phyloP scores from a whole-genome alignment of 2,329 filamentous ascomycete species.

The Thermomyces lanuginosus region DNA sequence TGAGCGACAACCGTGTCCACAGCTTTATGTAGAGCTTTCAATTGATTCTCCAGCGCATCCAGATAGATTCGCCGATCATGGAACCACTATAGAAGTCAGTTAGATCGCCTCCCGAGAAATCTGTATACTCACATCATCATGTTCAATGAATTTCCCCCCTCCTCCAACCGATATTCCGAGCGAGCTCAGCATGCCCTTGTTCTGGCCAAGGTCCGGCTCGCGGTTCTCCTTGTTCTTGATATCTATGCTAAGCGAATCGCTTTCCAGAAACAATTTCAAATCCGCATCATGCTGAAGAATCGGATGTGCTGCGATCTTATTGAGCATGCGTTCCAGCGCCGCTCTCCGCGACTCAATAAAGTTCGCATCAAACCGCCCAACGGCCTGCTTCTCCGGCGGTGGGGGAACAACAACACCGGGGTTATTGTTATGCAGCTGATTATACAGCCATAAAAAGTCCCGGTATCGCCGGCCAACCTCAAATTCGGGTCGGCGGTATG shows the following conservation, averaged over 20 bases:
- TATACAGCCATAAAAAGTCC: conserved; percentile 97
- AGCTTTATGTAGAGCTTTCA: conserved; percentile 78
- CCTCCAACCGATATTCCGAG: conserved; percentile 64
- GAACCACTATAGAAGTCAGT: conserved; percentile 55
- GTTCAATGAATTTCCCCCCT: conserved; percentile 80
- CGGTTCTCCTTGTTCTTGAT: conserved; percentile 95
- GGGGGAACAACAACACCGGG: conserved; percentile 90
- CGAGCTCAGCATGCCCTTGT: conserved; percentile 80
- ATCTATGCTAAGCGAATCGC: conserved; percentile 87
- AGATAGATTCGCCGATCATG: conserved; percentile 91
- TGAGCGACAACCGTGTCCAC: conserved; percentile 87
- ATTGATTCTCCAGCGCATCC: conserved; percentile 79
- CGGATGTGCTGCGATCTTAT: conserved; percentile 81
- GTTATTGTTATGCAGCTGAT: conserved; percentile 80
- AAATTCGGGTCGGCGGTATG: conserved; percentile 83
- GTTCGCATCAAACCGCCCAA: conserved; percentile 88
- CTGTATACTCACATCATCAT: conserved; percentile 63
- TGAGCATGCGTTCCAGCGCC: conserved; percentile 91
- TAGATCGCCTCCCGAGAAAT: conserved; percentile 1
- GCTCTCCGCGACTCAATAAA: conserved; percentile 88
- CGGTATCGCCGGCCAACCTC: conserved; percentile 85
- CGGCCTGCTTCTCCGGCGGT: conserved; percentile 92
- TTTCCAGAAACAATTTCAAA: conserved; percentile 91
- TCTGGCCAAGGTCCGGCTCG: conserved; percentile 71
- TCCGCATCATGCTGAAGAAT: conserved; percentile 86